Percentiles rank a stretch among this genome's conserved stretches.
Conservation (phyloP, 495 filamentous ascomycete species). For the Podospora comata region DNA sequence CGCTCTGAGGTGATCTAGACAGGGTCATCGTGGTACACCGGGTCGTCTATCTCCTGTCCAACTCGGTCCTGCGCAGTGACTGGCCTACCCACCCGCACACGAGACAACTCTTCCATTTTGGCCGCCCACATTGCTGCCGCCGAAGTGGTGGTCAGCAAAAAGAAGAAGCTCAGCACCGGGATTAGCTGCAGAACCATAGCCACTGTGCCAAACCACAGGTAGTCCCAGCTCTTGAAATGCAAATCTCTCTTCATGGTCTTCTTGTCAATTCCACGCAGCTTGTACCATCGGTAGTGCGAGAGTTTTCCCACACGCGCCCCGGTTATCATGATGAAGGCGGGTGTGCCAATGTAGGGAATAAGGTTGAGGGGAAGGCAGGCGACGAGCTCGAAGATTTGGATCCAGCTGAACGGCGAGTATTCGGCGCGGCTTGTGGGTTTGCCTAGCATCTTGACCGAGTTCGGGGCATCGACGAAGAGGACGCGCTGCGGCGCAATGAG, state of each 20-base stretch:
- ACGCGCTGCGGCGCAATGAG: conserved; percentile 70
- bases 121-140: conserved; percentile 88
- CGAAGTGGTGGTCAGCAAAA: conserved; percentile 72
- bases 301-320: conserved; percentile 57
- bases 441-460: conserved; percentile 68
- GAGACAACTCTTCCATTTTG: conserved; percentile 42
- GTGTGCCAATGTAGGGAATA: conserved; percentile 78
- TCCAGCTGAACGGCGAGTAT: conserved; percentile 65
- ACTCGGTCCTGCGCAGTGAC: conserved; percentile 22
- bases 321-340: conserved; percentile 71
- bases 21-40: conserved; percentile 33
- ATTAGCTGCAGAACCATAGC: conserved; percentile 66
- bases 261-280: conserved; percentile 67
- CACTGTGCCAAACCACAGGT: conserved; percentile 54
- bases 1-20: conserved; percentile 14
- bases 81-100: conserved; percentile 27
- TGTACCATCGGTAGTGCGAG: conserved; percentile 70
- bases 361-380: conserved; percentile 83
- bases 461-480: conserved; percentile 58
- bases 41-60: conserved; percentile 16
- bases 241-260: conserved; percentile 63
- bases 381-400: conserved; percentile 75
- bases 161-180: conserved; percentile 80
- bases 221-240: conserved; percentile 64
- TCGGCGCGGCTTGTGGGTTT: conserved; percentile 65